phyloP scores from a whole-genome alignment of 2,329 filamentous ascomycete genomes.

The Amesomyces nigricolor region DNA sequence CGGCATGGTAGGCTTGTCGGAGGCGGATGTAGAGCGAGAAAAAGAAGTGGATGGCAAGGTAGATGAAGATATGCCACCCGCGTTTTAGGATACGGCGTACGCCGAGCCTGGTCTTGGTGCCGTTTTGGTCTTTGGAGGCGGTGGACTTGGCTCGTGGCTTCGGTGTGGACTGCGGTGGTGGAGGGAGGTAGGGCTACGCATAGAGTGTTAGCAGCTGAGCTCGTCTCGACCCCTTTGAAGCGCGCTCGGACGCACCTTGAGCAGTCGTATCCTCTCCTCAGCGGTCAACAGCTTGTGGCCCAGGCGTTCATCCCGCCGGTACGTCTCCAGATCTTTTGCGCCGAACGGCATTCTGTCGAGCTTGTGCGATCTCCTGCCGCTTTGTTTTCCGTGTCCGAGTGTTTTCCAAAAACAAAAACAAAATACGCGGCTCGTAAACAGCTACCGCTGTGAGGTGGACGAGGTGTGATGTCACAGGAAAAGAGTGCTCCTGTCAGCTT shows the following conservation, averaged over 20 bases:
- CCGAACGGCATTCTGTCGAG: conserved; percentile 33
- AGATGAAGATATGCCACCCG: conserved; percentile 62
- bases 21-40: conserved; percentile 86
- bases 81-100: conserved; percentile 56
- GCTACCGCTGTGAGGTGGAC: too few species aligned
- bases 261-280: conserved; percentile 40
- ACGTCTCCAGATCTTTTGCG: conserved; percentile 36
- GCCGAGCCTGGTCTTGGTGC: conserved; percentile 43
- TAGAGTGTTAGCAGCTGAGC: background rate
- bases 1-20: conserved; percentile 71
- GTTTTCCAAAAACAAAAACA: background rate
- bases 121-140: conserved; percentile 21
- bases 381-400: background rate
- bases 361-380: background rate
- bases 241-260: conserved; percentile 36
- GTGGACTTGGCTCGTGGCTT: conserved; percentile 26
- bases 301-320: conserved; percentile 41
- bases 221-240: conserved; percentile 1
- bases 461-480: too few species aligned
- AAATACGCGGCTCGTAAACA: too few species aligned
- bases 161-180: conserved; percentile 26
- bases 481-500: background rate
- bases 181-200: conserved; percentile 33
- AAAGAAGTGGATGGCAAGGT: conserved; percentile 66
- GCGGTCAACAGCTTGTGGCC: conserved; percentile 38